Percentiles rank a stretch among this genome's conserved stretches.
phyloP scores from a whole-genome alignment of 148 eudicot species.

The Polygonum aviculare region DNA sequence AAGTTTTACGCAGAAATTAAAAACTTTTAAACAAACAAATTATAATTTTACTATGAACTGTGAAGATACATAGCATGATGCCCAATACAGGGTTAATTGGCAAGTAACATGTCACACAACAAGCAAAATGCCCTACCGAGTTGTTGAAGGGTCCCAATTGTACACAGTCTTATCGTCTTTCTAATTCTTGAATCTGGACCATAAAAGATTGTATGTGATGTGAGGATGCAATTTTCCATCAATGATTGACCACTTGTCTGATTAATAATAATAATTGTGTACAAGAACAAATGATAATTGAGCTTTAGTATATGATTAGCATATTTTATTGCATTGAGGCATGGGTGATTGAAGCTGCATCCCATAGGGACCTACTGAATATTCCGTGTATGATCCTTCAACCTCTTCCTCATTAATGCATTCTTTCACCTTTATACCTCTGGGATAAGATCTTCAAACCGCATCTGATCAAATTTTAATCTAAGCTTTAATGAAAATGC shows the following conservation, averaged over 20 bases:
- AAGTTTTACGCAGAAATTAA: too few species aligned
- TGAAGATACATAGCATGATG: too few species aligned
- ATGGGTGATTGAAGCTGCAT: background rate
- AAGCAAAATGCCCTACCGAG: background rate
- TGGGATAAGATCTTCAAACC: too few species aligned
- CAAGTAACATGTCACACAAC: background rate
- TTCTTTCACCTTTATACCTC: too few species aligned
- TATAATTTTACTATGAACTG: too few species aligned
- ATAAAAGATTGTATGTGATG: background rate
- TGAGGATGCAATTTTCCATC: background rate
- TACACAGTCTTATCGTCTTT: background rate
- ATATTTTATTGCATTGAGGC: background rate
- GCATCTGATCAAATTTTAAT: too few species aligned
- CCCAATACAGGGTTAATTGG: background rate
- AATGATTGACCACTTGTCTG: background rate
- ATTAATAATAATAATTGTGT: too few species aligned
- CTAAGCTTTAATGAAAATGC: too few species aligned
- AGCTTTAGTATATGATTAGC: background rate
- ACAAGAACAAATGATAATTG: background rate
- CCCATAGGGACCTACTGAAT: background rate
- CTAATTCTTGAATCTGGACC: background rate
- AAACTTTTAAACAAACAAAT: too few species aligned
- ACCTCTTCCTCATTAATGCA: background rate
- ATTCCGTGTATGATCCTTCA: background rate
- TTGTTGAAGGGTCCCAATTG: background rate